Conservation (phyloP, 768 basidiomycete species). For the Gymnopilus junonius region DNA sequence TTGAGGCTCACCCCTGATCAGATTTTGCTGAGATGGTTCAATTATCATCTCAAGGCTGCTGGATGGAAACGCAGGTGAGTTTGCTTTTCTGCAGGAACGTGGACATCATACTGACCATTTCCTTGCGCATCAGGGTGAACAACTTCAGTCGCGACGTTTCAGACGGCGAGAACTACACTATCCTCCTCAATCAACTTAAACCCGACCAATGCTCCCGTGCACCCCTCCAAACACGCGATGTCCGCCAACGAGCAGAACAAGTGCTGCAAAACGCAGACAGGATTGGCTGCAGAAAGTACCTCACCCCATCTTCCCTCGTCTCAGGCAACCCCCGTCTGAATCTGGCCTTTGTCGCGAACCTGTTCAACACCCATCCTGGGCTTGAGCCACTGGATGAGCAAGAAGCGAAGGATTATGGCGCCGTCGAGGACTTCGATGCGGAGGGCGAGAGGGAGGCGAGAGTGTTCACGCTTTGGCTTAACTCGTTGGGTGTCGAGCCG, state of each 20-base stretch:
- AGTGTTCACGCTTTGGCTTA: constrained; percentile 98
- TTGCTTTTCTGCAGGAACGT: background rate
- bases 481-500: constrained; percentile 96
- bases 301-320: constrained; percentile 89
- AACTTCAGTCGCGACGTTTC: constrained; percentile 98
- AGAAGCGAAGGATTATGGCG: constrained; percentile 89
- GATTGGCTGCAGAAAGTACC: constrained; percentile 95
- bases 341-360: constrained; percentile 96
- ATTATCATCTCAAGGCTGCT: constrained; percentile 96
- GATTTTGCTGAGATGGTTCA: constrained; percentile 98
- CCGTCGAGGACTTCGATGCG: constrained; percentile 96
- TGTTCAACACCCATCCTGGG: constrained; percentile 98
- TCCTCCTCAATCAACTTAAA: constrained; percentile 94
- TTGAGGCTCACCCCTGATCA: constrained; percentile 95
- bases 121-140: constrained; percentile 68
- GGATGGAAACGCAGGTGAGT: constrained; percentile 83
- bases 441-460: constrained; percentile 98
- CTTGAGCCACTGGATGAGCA: constrained; percentile 93
- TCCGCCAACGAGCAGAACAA: constrained; percentile 86
- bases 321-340: constrained; percentile 97
- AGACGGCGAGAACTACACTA: constrained; percentile 97
- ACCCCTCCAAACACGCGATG: constrained; percentile 85
- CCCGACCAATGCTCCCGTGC: constrained; percentile 91
- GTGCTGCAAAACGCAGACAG: constrained; percentile 92
- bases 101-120: constrained; percentile 23